These are phyloP conservation scores for Quercus lobata DNA, from an alignment of 331 rosid species.

Conservation along the genomic window DNA sequence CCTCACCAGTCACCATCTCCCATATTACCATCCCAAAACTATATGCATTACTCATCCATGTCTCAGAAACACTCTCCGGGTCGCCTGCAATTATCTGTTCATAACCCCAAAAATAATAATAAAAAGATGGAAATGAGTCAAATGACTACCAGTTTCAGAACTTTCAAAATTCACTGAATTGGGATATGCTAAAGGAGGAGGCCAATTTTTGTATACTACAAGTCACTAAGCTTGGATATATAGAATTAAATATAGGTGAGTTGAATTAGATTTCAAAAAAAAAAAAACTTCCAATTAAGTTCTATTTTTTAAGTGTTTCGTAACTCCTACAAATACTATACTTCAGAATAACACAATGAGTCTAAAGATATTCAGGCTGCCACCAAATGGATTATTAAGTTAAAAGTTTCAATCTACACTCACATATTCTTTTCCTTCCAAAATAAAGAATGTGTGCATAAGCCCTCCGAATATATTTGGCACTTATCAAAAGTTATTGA, in stretches of 20 bases:
- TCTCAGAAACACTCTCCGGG: conserved; percentile 85
- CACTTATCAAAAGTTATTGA: neutral
- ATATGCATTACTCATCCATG: conserved; percentile 92
- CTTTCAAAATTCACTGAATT: neutral
- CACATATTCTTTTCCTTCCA: neutral
- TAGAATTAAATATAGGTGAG: neutral
- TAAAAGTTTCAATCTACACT: neutral
- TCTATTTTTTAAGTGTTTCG: neutral
- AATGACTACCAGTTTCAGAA: conserved; percentile 4
- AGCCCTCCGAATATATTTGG: neutral
- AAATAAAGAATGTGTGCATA: neutral
- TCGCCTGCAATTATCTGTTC: conserved; percentile 95
- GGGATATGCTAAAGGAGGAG: neutral
- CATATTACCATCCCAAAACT: conserved; percentile 95
- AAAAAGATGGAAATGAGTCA: neutral
- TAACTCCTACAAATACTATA: neutral
- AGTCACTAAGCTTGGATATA: too few relatives aligned
- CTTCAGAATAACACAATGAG: neutral
- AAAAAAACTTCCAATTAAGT: neutral
- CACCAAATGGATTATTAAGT: neutral
- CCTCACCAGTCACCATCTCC: conserved; percentile 96
- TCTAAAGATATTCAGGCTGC: neutral
- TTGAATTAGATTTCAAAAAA: neutral
- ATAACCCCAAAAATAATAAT: conserved; percentile 10
- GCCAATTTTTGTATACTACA: neutral